Evolutionary conservation across 2,329 filamentous ascomycete genomes (phyloP), one percentile per base, ranked within the genome.

Genomic region (Aspergillus quadrilineatus): DNA sequence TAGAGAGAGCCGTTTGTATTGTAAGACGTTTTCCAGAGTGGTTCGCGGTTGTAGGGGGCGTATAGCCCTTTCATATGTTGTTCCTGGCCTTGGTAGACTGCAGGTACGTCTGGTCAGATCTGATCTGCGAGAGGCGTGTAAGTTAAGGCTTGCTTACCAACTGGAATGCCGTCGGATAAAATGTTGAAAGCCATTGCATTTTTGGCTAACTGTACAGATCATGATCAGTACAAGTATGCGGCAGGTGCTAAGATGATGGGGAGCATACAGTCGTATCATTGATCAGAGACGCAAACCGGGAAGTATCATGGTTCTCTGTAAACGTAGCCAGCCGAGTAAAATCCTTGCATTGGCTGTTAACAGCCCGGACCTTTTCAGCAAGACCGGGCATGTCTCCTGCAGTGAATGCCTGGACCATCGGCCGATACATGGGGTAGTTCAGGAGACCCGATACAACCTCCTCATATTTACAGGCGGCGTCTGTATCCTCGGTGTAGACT

Each of bases 161-260:
- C 82, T 1, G 84, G 84, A 41, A 88, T 82, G 8, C 85, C 85
- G 49, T 86, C 70, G 17, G 66, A 65, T 6, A 88, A 77, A 26
- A 88, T 78, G n/a, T 81, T 82, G 63, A 83, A 88, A 0, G 84
- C 77, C 30, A 88, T 75, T 2, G 82, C 78, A 60, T 88, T 88
- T 68, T 84, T 82, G 22, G 84, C 80, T 2, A 85, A 75, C 68
- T 69, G 22, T 22, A 22, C 22, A 15, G 2, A 28, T 1, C 6
- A 6, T 14, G 10, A 15, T 63, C 7, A 61, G 49, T 47, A 30
- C 4, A 32, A n/a, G 6, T 41, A 32, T 34, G 9, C 2, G 17
- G 9, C 17, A 12, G 4, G 30, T 30, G 26, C 55, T 28, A 22
- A 22, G 29, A 8, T 34, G 6, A 12, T n/a, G 10, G n/a, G 22